Evolutionary conservation across 1,284 basidiomycete genomes (phyloP), one percentile per base, ranked within the genome.

Genomic region (Cystobasidiaceae sp.): DNA sequence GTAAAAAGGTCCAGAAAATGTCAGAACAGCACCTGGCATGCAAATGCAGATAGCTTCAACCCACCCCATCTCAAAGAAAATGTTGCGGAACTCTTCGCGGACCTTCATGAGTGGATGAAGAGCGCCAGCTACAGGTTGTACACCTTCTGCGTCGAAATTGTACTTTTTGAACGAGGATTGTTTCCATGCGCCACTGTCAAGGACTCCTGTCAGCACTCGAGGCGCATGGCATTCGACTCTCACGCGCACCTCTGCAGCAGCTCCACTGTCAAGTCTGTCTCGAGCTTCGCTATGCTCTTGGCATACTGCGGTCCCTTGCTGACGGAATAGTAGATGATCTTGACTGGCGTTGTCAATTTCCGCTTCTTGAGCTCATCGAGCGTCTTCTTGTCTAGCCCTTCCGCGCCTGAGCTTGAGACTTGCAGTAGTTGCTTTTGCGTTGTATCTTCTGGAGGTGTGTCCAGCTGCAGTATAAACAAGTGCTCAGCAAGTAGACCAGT

Each of bases 51-150:
- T 41, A 34, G 13, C 65, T 11, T 3, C 3, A 8, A 77, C 83
- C 63, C 71, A 93, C 90, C 96, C 96, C 92, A 98, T 97, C 78
- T 99, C 96, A 73, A 99, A 85, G 83, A 99, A 99, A 75, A 98
- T 97, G 76, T 90, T 89, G 57, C 93, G 84, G 77, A 99, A 93
- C 78, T 99, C 96, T 78, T 98, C 94, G 60, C 96, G 84, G 34
- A 99, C 96, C 81, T 98, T 98, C 71, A 98, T 84, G 30, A 99
- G 82, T 5, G 94, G 96, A 78, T 98, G 96, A 33, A 98, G 81
- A 11, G 93, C 92, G 54, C 96, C 96, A 30, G 91, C 89, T 33
- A 84, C 83, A 3, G 93, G 88, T 3, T 88, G 87, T 41, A 87
- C 84, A 67, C 96, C 96, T 71, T 93, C 91, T 0, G 96, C 94